phyloP scores from a whole-genome alignment of 176 grass and related monocot species.

The Aegilops speltoides region DNA sequence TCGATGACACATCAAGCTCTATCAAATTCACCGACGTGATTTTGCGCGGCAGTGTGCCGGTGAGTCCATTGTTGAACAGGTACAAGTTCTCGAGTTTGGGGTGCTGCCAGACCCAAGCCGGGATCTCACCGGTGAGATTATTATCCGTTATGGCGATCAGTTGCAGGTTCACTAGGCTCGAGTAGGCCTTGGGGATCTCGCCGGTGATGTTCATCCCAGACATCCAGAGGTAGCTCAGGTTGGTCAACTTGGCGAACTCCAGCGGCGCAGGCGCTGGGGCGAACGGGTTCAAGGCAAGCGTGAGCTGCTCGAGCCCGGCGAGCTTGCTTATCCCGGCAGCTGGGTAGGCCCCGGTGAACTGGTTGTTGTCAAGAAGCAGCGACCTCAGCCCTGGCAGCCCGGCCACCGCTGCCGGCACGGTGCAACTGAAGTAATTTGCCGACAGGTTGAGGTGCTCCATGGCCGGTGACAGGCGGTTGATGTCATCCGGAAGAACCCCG shows the following conservation, averaged over 20 bases:
- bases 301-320: background rate
- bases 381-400: background rate
- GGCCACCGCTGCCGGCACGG: conserved; percentile 27
- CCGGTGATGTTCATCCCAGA: background rate
- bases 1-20: conserved; percentile 15
- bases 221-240: background rate
- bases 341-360: background rate
- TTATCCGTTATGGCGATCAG: background rate
- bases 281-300: background rate
- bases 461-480: conserved; percentile 6
- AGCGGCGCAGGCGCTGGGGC: background rate
- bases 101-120: conserved; percentile 30
- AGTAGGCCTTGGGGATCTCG: background rate
- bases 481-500: conserved; percentile 18
- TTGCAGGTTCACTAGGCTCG: background rate
- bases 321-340: background rate
- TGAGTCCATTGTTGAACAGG: conserved; percentile 8
- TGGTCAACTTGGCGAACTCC: background rate
- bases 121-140: conserved; percentile 27
- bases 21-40: background rate
- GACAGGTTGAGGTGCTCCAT: conserved; percentile 31
- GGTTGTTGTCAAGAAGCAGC: background rate
- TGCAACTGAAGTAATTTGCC: conserved; percentile 31
- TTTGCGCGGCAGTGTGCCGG: background rate
- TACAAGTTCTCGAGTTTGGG: conserved; percentile 29